These are phyloP conservation scores for Silene latifolia DNA, from an alignment of 148 eudicot species.

Conservation along the genomic window DNA sequence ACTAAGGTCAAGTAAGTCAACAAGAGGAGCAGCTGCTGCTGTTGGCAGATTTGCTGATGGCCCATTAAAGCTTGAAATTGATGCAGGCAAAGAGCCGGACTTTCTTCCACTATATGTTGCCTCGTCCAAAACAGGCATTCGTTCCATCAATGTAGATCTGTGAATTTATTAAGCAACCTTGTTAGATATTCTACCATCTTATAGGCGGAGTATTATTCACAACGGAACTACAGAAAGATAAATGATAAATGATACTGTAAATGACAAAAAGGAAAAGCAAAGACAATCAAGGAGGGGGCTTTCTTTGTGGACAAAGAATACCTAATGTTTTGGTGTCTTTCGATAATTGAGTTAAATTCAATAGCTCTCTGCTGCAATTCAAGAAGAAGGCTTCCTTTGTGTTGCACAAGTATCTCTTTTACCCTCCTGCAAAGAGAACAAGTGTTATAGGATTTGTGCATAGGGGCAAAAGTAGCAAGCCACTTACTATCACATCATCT, in stretches of 20 bases:
- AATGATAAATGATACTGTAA: no score
- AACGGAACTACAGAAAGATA: not conserved
- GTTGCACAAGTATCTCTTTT: constrained; percentile 62
- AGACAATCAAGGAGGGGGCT: not conserved
- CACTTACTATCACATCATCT: not conserved
- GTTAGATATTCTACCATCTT: constrained; percentile 11
- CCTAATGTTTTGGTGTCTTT: constrained; percentile 82
- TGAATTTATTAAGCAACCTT: constrained; percentile 18
- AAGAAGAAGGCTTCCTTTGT: constrained; percentile 81
- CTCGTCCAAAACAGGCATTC: constrained; percentile 98
- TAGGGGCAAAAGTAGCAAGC: not conserved
- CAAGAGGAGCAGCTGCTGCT: constrained; percentile 63
- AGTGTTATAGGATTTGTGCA: constrained; percentile 11
- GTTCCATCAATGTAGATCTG: constrained; percentile 80
- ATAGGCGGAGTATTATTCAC: not conserved
- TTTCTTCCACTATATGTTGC: constrained; percentile 78
- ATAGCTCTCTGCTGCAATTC: constrained; percentile 97
- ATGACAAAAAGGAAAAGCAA: not conserved
- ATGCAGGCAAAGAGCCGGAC: constrained; percentile 69
- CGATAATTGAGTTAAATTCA: constrained; percentile 76
- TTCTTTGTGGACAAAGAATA: constrained; percentile 9
- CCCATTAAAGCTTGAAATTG: constrained; percentile 61
- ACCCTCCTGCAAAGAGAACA: constrained; percentile 45
- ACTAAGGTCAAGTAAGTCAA: constrained; percentile 85
- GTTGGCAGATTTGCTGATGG: constrained; percentile 59